phyloP scores from a whole-genome alignment of 2,329 filamentous ascomycete species.

The Remersonia thermophila region DNA sequence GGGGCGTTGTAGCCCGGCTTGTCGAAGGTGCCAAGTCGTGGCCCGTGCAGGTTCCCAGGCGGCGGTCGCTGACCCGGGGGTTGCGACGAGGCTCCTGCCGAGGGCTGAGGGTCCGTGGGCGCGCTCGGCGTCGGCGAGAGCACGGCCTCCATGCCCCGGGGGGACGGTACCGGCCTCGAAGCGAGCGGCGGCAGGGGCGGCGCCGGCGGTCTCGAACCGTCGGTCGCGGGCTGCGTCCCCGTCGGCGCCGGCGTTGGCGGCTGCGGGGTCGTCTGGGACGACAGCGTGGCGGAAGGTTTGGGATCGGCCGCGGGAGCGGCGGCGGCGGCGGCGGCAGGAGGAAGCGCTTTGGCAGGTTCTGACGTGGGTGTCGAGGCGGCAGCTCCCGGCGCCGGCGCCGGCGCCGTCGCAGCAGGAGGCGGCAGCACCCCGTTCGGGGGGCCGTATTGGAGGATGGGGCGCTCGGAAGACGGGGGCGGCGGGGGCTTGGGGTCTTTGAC shows the following conservation, averaged over 20 bases:
- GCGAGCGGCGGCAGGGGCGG: constrained; percentile 2
- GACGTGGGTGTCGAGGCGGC: constrained; percentile 4
- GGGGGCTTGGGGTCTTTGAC: constrained; percentile 52
- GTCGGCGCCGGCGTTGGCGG: too few species aligned
- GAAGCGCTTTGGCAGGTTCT: too few species aligned
- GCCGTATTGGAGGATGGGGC: constrained; percentile 54
- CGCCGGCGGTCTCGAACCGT: too few species aligned
- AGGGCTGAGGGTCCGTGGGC: constrained; percentile 7
- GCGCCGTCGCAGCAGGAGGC: constrained; percentile 30
- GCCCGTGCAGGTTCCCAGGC: too few species aligned
- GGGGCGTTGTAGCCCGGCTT: too few species aligned
- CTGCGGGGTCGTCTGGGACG: too few species aligned
- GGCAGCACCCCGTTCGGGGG: constrained; percentile 52
- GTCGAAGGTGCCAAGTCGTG: too few species aligned
- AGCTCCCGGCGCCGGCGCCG: constrained; percentile 17
- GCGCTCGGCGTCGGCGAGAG: constrained; percentile 13
- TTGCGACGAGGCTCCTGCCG: constrained; percentile 3
- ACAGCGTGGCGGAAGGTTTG: constrained; percentile 1
- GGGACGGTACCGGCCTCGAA: constrained; percentile 16
- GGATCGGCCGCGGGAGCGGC: constrained; percentile 6
- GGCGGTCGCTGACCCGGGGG: constrained; percentile 21
- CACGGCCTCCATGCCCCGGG: constrained; percentile 21
- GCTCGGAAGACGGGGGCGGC: constrained; percentile 25
- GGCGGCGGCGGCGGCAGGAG: too few species aligned
- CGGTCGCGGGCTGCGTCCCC: too few species aligned